Base-by-base conservation (phyloP, 306 rosid species). In the Parietaria judaica region DNA sequence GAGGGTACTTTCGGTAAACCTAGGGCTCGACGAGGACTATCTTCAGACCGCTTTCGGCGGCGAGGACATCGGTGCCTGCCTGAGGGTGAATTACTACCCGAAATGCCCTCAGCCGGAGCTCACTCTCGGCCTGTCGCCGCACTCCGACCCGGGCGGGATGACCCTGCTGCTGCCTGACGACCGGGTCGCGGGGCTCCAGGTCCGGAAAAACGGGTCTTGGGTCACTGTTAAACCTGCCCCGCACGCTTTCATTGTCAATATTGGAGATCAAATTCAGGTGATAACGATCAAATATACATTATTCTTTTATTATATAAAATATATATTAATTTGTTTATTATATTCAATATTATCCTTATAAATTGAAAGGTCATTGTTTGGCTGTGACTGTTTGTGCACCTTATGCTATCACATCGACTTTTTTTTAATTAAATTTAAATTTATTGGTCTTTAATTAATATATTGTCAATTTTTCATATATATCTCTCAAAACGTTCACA, bases 201-300 rank as follows among this genome's bases (percentile, higher is more conserved):
- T 91, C 8, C 84, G 87, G 0, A 91, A 68, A 65, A 74, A 39
- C 8, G 15, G 70, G 56, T 8, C 70, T 2, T 91, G 97, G 97
- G 80, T 91, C 16, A 91, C 97, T 0, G 97, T 91, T 7, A 85
- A 85, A 67, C 97, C 96, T 14, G 74, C 73, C 46, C 78, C 53
- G 5, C 89, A 87, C 64, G 92, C 96, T 62, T 83, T 91, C 44
- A 83, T 91, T 51, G 95, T 91, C 73, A 91, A 87, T 52, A 84
- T 91, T 57, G 97, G 96, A 9, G 97, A 91, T 73, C 97, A 91
- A 70, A 80, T 85, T 61, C 97, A 91, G 97, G 97, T 86, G 39
- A 49, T 36, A 11, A 43, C 9, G 45, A 5, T 41, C 6, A 41
- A 41, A 41, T 41, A 41, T 41, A 3, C 6, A 5, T 41, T 8